These are phyloP conservation scores for Fusarium sp. DNA, from an alignment of 2,329 filamentous ascomycete species.

Conservation along the genomic window DNA sequence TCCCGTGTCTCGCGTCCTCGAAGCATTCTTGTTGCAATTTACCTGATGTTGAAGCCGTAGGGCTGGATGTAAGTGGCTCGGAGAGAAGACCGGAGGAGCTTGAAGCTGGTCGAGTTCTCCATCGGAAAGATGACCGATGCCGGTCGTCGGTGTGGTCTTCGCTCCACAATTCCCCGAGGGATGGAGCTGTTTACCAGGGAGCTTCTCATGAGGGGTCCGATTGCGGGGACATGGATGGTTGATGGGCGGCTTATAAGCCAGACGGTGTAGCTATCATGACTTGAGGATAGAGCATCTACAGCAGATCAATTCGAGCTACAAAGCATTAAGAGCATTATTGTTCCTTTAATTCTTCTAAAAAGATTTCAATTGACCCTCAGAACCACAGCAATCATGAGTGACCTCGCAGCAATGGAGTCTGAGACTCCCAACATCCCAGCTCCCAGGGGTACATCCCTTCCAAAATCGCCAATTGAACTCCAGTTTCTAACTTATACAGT, in stretches of 20 bases:
- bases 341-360: neutral
- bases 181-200: neutral
- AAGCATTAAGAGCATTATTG: neutral
- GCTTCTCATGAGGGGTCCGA: slow-evolving; percentile 33
- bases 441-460: slow-evolving; percentile 35
- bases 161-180: slow-evolving; percentile 31
- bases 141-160: slow-evolving; percentile 5
- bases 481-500: slow-evolving; percentile 24
- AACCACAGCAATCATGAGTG: slow-evolving; percentile 39
- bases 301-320: neutral
- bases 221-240: slow-evolving; percentile 20
- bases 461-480: neutral
- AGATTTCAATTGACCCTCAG: neutral
- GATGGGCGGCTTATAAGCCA: slow-evolving; percentile 7
- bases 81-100: neutral
- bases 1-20: too few species aligned
- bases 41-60: too few species aligned
- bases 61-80: neutral
- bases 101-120: neutral
- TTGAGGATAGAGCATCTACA: neutral
- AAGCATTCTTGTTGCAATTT: too few species aligned
- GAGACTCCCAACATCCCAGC: slow-evolving; percentile 46
- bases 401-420: slow-evolving; percentile 49
- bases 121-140: slow-evolving; percentile 5
- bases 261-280: neutral